Conservation (phyloP, 148 eudicot genomes). For the Silene conica region DNA sequence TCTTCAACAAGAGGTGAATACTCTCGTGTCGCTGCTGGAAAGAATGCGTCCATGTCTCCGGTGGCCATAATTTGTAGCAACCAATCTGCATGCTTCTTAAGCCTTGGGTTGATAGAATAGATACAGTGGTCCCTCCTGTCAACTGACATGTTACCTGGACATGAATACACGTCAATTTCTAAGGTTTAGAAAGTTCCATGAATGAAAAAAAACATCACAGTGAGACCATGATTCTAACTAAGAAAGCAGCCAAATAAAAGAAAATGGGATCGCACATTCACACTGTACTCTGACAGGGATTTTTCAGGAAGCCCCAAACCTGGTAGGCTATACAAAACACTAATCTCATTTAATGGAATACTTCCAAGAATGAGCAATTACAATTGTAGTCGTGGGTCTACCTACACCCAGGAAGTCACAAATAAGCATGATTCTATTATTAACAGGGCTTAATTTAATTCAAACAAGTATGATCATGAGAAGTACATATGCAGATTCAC, state of each 20-base stretch:
- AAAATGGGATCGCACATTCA: background rate
- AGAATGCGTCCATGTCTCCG: constrained; percentile 90
- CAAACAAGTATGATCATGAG: no score
- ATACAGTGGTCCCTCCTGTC: constrained; percentile 32
- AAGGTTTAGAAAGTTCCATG: constrained; percentile 10
- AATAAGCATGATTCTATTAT: no score
- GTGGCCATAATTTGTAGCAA: constrained; percentile 90
- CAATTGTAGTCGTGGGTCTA: no score
- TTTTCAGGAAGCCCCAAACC: background rate
- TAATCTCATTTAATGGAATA: background rate
- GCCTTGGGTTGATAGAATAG: constrained; percentile 71
- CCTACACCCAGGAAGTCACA: no score
- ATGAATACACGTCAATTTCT: constrained; percentile 27
- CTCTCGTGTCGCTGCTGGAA: constrained; percentile 94
- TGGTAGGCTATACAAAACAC: background rate
- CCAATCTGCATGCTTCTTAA: constrained; percentile 93
- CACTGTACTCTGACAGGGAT: background rate
- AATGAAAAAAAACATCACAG: background rate
- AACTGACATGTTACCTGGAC: background rate
- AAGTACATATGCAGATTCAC: no score
- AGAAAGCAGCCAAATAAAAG: background rate
- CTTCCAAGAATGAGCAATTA: background rate
- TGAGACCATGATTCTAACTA: background rate
- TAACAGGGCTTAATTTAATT: no score
- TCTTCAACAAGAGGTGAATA: constrained; percentile 98